Evolutionary conservation across 441 rosid genomes (phyloP).

Genomic region (Croton setiger): DNA sequence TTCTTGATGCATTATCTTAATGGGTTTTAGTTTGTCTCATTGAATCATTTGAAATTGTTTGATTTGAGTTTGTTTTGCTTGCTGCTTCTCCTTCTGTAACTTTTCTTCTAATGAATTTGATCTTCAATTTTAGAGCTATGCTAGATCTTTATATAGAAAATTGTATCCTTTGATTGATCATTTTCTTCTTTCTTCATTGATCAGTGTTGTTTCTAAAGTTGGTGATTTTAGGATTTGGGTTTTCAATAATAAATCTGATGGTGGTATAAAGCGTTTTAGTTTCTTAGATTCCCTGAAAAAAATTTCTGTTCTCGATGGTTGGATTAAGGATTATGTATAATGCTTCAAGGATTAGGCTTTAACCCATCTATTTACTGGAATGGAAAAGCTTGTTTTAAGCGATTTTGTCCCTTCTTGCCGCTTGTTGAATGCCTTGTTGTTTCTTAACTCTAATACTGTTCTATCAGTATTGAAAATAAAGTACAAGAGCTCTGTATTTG

Average conservation of each 20-base stretch:
- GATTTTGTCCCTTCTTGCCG: background rate
- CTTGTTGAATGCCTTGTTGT: background rate
- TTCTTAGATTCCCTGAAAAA: background rate
- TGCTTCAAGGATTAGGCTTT: background rate
- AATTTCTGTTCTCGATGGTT: conserved; percentile 9
- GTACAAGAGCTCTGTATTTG: background rate
- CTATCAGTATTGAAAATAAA: background rate
- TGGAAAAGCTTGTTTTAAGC: background rate
- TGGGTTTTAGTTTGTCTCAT: conserved; percentile 6
- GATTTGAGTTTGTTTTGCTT: conserved; percentile 5
- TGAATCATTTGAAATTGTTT: background rate
- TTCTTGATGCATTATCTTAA: conserved; percentile 11
- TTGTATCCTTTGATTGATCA: background rate
- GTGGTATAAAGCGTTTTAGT: background rate
- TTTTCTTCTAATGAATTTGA: background rate
- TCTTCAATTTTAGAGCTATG: conserved; percentile 14
- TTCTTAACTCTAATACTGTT: background rate
- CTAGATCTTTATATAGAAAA: conserved; percentile 18
- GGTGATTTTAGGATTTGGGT: conserved; percentile 8
- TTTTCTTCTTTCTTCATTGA: conserved; percentile 11
- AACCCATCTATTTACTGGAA: background rate
- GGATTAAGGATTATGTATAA: conserved; percentile 1
- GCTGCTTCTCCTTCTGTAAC: background rate
- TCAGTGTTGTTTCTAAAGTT: background rate
- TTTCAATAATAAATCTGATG: background rate